phyloP scores from a whole-genome alignment of 805 yeast species.

The Teunomyces cretensis region DNA sequence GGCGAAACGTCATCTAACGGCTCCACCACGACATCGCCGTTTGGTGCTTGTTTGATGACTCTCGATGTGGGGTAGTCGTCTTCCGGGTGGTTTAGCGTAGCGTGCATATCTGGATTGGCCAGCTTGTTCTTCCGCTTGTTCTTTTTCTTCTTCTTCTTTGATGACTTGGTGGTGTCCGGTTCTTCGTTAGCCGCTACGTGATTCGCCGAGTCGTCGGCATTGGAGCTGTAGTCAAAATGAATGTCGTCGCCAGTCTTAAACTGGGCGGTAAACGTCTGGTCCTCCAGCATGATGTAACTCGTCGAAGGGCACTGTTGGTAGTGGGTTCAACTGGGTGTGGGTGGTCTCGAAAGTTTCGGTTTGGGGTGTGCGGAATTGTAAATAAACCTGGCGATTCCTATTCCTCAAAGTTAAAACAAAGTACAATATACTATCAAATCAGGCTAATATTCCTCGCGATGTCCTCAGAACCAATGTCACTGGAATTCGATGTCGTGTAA shows the following conservation, averaged over 20 bases:
- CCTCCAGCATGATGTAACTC: not conserved
- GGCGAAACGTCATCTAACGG: constrained; percentile 39
- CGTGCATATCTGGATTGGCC: constrained; percentile 24
- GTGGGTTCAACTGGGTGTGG: not conserved
- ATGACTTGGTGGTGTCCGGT: not conserved
- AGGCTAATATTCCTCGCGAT: not conserved
- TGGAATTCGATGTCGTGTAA: not conserved
- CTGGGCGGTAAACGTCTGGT: not conserved
- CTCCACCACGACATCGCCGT: constrained; percentile 78
- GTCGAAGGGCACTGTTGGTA: not conserved
- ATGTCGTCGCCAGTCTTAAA: constrained; percentile 35
- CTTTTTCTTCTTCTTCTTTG: constrained; percentile 34
- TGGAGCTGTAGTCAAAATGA: constrained; percentile 24
- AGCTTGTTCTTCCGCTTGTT: constrained; percentile 16
- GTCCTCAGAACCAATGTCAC: not conserved
- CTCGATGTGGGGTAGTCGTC: constrained; percentile 72
- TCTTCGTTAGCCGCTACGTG: constrained; percentile 7
- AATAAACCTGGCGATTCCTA: not conserved
- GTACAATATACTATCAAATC: not conserved
- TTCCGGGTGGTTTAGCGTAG: constrained; percentile 52
- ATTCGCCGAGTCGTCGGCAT: constrained; percentile 3
- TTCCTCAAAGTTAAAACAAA: not conserved
- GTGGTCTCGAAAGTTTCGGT: constrained; percentile 1
- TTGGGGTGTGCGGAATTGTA: constrained; percentile 3
- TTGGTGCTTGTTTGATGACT: constrained; percentile 65